Base-by-base conservation (phyloP, 129 eudicot genomes). In the Pseudognaphalium luteoalbum region DNA sequence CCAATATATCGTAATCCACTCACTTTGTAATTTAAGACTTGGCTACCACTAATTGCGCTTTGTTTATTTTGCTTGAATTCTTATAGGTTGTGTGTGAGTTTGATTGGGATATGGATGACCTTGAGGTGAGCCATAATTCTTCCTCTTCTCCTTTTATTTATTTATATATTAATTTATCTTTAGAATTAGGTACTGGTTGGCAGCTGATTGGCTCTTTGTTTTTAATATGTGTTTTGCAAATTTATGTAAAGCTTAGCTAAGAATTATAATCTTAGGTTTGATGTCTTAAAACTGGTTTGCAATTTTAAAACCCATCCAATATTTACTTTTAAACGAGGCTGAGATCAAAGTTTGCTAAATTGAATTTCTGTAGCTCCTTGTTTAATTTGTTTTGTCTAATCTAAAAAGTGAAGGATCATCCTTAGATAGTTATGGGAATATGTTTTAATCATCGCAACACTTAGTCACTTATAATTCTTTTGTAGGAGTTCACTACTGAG, bases 81-180 rank as follows among this genome's bases (percentile, higher is more conserved):
- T 62, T 81, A 20, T 89, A 93, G 98, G 87, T 86, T 68, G 77
- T 90, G 66, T 81, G 91, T 15, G 90, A 88, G 76, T 93, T 88
- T 69, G 96, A 93, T 76, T 93, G 96, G 98, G 98, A 88, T 19
- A 54, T 93, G 63, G 96, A 93, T 86, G 95, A 86, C 72, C 83
- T 88, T 71, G 92, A 93, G 98, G 98, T 93, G 74, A 42, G 81
- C 73, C 34, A 57, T 34, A 30, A 67, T 42, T 32, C 52, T 12
- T 8, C 28, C 11, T 58, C 11, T 25, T 58, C 30, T 58, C 0
- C 10, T 34, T 30, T 35, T 25, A 17, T 75, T 47, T 39, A 12
- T 50, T n/a, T 65, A 2, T 30, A 6, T 65, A 1, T 30, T 64
- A 20, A 25, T 25, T 25, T 25, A 25, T 25, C 28, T 25, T 25